Base-by-base conservation (phyloP, 495 filamentous ascomycete species). In the Podospora bellae-mahoneyi region DNA sequence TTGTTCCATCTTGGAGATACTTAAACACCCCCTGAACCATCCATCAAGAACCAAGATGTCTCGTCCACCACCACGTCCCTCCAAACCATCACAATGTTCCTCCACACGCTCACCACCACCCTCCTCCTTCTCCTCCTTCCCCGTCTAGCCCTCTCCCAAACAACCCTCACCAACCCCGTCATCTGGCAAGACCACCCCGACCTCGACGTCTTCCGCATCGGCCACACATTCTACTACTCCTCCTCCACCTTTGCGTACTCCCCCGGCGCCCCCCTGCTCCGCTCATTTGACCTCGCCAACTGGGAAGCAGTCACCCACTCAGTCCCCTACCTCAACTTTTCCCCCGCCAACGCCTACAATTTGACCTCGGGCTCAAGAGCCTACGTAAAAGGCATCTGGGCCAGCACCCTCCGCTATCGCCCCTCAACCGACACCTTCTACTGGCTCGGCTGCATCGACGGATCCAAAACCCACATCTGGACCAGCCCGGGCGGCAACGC, bases 211-310 rank as follows among this genome's bases (percentile, higher is more conserved):
- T 78, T 85, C 68, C 82, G 82, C 28, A 72, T 82, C n/a, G 74
- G 76, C 60, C 72, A 78, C 44, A 77, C 74, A 3, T 86, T 77
- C 74, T 87, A 86, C 76, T 86, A 84, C 77, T 85, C 84, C 0
- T 82, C 85, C 18, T 87, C 84, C 10, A 86, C 79, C 18, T 83
- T 88, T 72, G 80, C 83, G 65, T 87, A 84, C 71, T 87, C 84
- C 9, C 87, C 86, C 5, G 86, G 87, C 60, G 87, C 87, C 0
- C 86, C 87, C 2, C 76, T 89, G 26, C 78, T 89, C 5, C 77
- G 76, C 18, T 88, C 86, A 2, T 81, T 80, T 67, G 83, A 89
- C 71, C 82, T 89, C 2, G 77, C 83, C 26, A 83, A 86, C 73
- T 88, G 86, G 86, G 82, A 85, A 34, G 79, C 77, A 27, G 78